phyloP scores from a whole-genome alignment of 1,284 basidiomycete genomes.

The Mycosarcoma maydis region DNA sequence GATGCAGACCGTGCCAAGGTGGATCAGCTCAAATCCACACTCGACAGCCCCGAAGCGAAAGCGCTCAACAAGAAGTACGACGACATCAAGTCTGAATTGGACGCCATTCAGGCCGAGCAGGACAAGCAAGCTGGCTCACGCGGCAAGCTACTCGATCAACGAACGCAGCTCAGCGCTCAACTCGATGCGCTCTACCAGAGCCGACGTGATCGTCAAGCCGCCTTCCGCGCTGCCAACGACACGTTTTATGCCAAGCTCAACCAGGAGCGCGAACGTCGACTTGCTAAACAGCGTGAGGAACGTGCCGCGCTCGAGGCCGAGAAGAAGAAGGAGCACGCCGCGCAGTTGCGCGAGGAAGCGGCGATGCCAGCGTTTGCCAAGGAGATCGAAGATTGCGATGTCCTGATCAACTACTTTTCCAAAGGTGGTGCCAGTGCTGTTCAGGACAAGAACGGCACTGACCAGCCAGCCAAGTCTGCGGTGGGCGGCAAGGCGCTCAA shows the following conservation, averaged over 20 bases:
- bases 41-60: constrained; percentile 91
- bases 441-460: constrained; percentile 29
- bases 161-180: constrained; percentile 74
- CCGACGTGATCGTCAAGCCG: constrained; percentile 75
- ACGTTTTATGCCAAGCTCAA: constrained; percentile 61
- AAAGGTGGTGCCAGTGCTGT: constrained; percentile 68
- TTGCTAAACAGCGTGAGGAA: constrained; percentile 81
- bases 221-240: constrained; percentile 60
- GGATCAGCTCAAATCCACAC: constrained; percentile 83
- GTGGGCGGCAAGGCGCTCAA: constrained; percentile 78
- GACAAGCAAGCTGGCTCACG: constrained; percentile 86
- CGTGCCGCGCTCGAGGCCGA: constrained; percentile 83
- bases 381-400: constrained; percentile 96
- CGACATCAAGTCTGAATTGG: constrained; percentile 84
- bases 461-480: constrained; percentile 25
- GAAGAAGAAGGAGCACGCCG: constrained; percentile 83
- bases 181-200: constrained; percentile 77
- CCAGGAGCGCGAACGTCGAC: constrained; percentile 70
- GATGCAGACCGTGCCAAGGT: constrained; percentile 79
- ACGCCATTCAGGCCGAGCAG: constrained; percentile 82
- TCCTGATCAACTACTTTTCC: constrained; percentile 86
- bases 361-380: constrained; percentile 87
- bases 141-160: constrained; percentile 86
- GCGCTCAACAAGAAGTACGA: constrained; percentile 84
- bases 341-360: constrained; percentile 88